phyloP scores from a whole-genome alignment of 2,329 filamentous ascomycete species.

The Phaeomoniella chlamydospora region DNA sequence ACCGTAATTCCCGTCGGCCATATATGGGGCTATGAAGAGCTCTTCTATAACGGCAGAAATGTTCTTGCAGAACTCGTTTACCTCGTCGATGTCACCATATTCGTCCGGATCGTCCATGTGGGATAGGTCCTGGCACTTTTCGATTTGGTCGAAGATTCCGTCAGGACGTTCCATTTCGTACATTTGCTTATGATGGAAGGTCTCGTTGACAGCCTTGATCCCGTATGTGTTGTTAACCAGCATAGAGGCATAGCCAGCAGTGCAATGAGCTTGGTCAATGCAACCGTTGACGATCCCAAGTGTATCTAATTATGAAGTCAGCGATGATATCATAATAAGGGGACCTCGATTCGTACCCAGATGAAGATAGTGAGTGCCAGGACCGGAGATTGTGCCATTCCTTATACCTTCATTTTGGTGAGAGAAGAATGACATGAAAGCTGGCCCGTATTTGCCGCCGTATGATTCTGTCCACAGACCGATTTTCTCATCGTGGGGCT shows the following conservation, averaged over 20 bases:
- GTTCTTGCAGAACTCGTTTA: conserved; percentile 13
- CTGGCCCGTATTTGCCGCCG: conserved; percentile 54
- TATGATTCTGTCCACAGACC: conserved; percentile 58
- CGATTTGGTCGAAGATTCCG: conserved; percentile 12
- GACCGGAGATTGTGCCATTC: conserved; percentile 31
- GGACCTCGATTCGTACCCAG: conserved; percentile 30
- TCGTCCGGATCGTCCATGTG: conserved; percentile 9
- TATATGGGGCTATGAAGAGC: conserved; percentile 23
- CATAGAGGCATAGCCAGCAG: conserved; percentile 22
- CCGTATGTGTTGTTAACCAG: conserved; percentile 37
- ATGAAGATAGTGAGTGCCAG: conserved; percentile 8
- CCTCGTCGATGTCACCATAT: conserved; percentile 8
- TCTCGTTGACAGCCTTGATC: conserved; percentile 27
- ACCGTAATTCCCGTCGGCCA: conserved; percentile 13
- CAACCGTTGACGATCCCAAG: conserved; percentile 60
- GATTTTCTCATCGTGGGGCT: conserved; percentile 36
- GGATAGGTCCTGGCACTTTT: conserved; percentile 10
- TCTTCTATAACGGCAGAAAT: conserved; percentile 17
- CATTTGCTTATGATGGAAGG: conserved; percentile 11
- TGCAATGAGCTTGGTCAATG: conserved; percentile 49
- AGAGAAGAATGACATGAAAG: conserved; percentile 44
- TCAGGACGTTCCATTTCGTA: conserved; percentile 10
- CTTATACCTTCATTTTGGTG: conserved; percentile 44
- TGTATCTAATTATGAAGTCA: neutral
- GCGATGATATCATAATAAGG: neutral